Evolutionary conservation across 139 green algal species (phyloP).

Genomic region (Chloropicon primus): DNA sequence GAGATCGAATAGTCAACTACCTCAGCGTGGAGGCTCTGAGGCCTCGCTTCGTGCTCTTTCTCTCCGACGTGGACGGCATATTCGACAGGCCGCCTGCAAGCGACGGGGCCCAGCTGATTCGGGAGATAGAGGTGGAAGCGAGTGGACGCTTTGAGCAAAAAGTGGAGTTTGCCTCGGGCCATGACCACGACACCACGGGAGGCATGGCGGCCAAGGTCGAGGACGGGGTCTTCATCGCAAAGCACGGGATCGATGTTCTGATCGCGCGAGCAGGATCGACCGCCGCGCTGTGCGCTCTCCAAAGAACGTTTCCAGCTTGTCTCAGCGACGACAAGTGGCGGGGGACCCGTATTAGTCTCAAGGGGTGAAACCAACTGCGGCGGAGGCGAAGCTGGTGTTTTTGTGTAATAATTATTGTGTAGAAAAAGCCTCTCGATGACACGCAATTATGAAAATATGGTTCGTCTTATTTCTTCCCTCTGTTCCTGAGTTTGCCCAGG

Average conservation of each 20-base stretch:
- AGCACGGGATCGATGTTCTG: conserved; percentile 27
- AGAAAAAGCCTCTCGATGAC: too few species aligned
- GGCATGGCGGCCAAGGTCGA: conserved; percentile 42
- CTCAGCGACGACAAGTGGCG: too few species aligned
- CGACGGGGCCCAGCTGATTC: conserved; percentile 24
- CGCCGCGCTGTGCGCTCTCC: background rate
- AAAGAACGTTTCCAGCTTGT: too few species aligned
- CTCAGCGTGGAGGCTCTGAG: conserved; percentile 26
- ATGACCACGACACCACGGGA: conserved; percentile 26
- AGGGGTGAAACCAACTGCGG: background rate
- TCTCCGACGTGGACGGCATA: conserved; percentile 50
- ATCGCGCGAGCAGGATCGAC: conserved; percentile 28
- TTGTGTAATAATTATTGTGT: too few species aligned
- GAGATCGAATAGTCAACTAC: conserved; percentile 31
- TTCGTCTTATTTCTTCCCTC: background rate
- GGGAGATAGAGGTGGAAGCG: conserved; percentile 18
- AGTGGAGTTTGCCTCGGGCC: background rate
- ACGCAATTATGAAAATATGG: background rate
- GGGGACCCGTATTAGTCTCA: too few species aligned
- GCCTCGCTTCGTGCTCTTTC: conserved; percentile 32
- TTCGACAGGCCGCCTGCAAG: conserved; percentile 33
- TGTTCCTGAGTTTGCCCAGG: background rate
- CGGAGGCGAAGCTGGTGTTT: too few species aligned
- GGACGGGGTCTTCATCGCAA: conserved; percentile 33
- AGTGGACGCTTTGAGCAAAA: too few species aligned